Evolutionary conservation across 768 basidiomycete species (phyloP), one percentile per base, ranked within the genome.

Genomic region (Auriscalpium vulgare): DNA sequence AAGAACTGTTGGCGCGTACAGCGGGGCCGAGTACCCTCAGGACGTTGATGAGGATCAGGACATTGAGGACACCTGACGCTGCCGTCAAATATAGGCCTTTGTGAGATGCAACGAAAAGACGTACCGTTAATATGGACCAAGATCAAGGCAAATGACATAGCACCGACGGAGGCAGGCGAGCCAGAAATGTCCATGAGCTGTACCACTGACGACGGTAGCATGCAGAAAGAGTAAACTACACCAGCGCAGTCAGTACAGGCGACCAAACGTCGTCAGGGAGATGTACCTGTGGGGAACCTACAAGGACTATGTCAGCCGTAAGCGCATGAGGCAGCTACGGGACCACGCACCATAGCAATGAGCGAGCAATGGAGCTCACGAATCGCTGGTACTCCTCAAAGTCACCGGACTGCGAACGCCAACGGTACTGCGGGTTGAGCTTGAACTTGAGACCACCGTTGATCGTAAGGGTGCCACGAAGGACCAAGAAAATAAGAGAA

Each of bases 41-140:
- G 10, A 83, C 87, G 64, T 85, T 87, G 71, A 78, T 81, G 34
- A 88, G 74, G n/a, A 89, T 72, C 9, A 77, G 56, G 29, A 85
- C 84, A 62, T 89, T 84, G 21, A 80, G 79, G 29, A 83, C 61
- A 45, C 85, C 88, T 90, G 56, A 7, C 29, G 17, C 17, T 11
- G 7, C 38, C n/a, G 56, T 23, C 29, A 29, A 5, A 29, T 29
- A 4, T 29, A 29, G 29, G 29, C 29, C 29, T 29, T 7, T 29
- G 29, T 29, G 21, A 29, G 4, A 29, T 29, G 29, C 29, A 7
- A 29, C 29, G 4, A 29, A 29, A 29, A 8, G 40, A 17, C 54
- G 6, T n/a, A 62, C 61, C 59, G 14, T 56, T 50, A 11, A 57
- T 14, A 14, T 52, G n/a, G 19, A 54, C 51, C 13, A 62, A 48